Evolutionary conservation across 2,329 filamentous ascomycete species (phyloP).

Genomic region (Talaromyces pinophilus): DNA sequence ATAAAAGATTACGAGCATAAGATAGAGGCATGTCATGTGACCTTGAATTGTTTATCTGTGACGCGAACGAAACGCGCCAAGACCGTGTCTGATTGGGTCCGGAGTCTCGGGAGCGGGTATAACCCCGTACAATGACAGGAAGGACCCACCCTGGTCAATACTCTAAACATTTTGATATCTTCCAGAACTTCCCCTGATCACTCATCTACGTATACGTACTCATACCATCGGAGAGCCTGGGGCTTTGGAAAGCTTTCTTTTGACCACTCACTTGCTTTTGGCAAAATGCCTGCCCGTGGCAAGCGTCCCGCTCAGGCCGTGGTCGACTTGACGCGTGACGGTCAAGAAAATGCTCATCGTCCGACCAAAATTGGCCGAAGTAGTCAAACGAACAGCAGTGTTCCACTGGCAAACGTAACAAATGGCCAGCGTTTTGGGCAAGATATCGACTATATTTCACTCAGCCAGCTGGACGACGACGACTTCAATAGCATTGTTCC

Average conservation of each 20-base stretch:
- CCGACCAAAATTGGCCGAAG: slow-evolving; percentile 23
- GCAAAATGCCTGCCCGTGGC: slow-evolving; percentile 16
- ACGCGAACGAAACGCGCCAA: background rate
- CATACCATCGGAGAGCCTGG: background rate
- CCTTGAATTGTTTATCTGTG: background rate
- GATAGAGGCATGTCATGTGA: background rate
- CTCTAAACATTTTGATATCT: background rate
- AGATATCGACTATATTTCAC: slow-evolving; percentile 33
- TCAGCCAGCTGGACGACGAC: slow-evolving; percentile 40
- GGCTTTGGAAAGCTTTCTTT: background rate
- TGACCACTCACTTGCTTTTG: background rate
- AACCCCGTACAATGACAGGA: background rate
- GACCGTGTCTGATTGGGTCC: background rate
- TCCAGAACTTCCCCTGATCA: background rate
- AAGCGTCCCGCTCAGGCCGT: slow-evolving; percentile 26
- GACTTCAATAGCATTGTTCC: slow-evolving; percentile 40
- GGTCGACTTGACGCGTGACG: slow-evolving; percentile 34
- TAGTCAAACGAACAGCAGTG: background rate
- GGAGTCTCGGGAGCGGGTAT: background rate
- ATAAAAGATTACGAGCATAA: too few species aligned
- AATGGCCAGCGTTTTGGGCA: slow-evolving; percentile 34
- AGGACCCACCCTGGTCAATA: background rate
- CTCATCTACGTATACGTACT: background rate
- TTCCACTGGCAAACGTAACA: slow-evolving; percentile 19
- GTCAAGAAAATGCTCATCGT: slow-evolving; percentile 23